Evolutionary conservation across 805 yeast species (phyloP), one percentile per base, ranked within the genome.

Genomic region (Starmerella gropengiesseri): DNA sequence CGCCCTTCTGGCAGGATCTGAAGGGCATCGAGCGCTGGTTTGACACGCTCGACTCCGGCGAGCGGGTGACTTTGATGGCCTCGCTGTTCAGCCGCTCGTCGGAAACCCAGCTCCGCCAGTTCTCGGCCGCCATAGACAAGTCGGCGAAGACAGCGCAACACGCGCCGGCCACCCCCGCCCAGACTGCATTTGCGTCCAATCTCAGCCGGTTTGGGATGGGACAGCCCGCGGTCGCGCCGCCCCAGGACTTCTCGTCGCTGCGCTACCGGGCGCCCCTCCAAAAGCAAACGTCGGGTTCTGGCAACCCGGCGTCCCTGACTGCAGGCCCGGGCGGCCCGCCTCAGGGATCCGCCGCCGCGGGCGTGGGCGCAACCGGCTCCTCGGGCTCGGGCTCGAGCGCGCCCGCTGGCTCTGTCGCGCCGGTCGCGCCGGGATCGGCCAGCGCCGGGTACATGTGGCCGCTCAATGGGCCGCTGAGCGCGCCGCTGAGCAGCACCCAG

Each of bases 1-100:
- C 39, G 28, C 36, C 50, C 41, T 45, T 45, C 40, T 46, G 50
- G 50, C 47, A 36, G 47, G 48, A 47, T 19, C 51, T 48, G 28
- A 42, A 47, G 33, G 58, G 62, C 26, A 55, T 65, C 44, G 68
- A 62, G 49, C 55, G 57, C 40, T 66, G 70, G 70, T 66, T 63
- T 50, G 58, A 61, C 30, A 56, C 58, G 26, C 57, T 66, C 25
- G 52, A 56, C 36, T 57, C 57, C 26, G 56, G 56, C 20, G 70
- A 66, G 48, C 62, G 67, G 28, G 55, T 64, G 7, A 61, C 66
- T 23, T 57, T 69, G 8, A 48, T 65, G 37, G 52, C 58, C 37
- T 51, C 68, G 9, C 55, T 66, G 29, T 52, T 62, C 17, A 60
- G 60, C 41, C 64, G 52, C 28, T 48, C 54, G 26, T 26, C 49